phyloP scores from a whole-genome alignment of 495 filamentous ascomycete genomes.

The Delitschia confertaspora region DNA sequence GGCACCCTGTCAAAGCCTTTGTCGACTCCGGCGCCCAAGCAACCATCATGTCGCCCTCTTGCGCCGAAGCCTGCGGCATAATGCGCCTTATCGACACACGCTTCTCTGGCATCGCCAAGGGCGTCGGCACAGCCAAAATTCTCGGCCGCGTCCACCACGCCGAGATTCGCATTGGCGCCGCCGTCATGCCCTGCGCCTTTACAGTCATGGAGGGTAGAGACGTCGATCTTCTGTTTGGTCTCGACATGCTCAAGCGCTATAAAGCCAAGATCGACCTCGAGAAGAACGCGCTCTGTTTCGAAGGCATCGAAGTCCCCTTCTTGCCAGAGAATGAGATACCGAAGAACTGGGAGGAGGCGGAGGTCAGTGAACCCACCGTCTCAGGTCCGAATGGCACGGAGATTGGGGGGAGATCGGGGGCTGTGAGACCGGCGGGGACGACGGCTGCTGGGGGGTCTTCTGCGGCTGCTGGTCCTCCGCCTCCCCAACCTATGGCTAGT shows the following conservation, averaged over 20 bases:
- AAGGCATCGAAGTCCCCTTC: conserved; percentile 79
- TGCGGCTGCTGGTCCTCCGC: conserved; percentile 21
- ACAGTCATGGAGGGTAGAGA: conserved; percentile 99
- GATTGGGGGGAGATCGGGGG: conserved; percentile 76
- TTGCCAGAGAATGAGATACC: conserved; percentile 90
- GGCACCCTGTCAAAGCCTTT: conserved; percentile 83
- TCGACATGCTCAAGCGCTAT: conserved; percentile 94
- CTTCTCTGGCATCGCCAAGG: conserved; percentile 82
- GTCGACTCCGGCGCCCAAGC: conserved; percentile 97
- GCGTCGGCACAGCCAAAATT: conserved; percentile 89
- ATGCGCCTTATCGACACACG: conserved; percentile 93
- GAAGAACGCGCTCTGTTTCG: conserved; percentile 68
- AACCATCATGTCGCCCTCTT: conserved; percentile 95
- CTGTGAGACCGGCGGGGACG: conserved; percentile 52
- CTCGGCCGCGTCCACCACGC: conserved; percentile 91
- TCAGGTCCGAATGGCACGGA: conserved; percentile 76
- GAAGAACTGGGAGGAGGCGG: conserved; percentile 61
- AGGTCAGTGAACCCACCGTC: conserved; percentile 73
- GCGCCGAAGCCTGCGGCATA: conserved; percentile 85
- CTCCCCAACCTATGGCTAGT: no score
- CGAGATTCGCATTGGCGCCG: conserved; percentile 80
- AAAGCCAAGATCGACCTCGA: conserved; percentile 85
- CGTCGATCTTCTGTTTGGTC: conserved; percentile 86
- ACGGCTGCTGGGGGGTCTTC: conserved; percentile 39
- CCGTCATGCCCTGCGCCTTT: conserved; percentile 87